Base-by-base conservation (phyloP, 495 filamentous ascomycete species). In the Neurospora sp. region DNA sequence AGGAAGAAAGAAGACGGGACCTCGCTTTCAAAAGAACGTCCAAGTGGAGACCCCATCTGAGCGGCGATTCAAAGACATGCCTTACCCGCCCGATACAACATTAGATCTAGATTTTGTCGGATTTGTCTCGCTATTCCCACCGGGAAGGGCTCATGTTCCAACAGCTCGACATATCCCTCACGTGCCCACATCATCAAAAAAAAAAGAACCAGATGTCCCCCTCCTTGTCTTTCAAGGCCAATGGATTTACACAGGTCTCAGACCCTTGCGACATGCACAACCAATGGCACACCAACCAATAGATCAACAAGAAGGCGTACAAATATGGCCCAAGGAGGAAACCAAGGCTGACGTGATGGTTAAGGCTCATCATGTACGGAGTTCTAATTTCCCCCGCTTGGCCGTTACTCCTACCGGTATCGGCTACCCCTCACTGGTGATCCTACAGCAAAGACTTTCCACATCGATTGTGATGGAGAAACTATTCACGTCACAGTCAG, bases 201-300 rank as follows among this genome's bases (percentile, higher is more conserved):
- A 65, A 35, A 35, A 61, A 35, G 7, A 35, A 61, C 20, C 45
- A 48, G 2, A 20, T 45, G n/a, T 12, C 20, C 20, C 45, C n/a
- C 9, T 5, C n/a, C 9, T 53, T 61, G 27, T 9, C 27, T 12
- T 31, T 65, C 27, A 65, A 65, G 27, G 53, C 53, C 53, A 35
- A 35, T 65, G 53, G 27, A 65, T 65, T 65, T 65, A 35, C 53
- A 65, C 53, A 65, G 53, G 27, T 35, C 53, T 35, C 27, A 9
- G 69, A 39, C 75, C 76, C 77, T 73, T 76, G 74, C 40, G n/a
- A 70, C 70, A 69, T 74, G 74, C 74, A 75, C 70, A 70, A 44
- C 45, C 61, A 68, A 70, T 79, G 72, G 68, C 77, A 79, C 77
- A 79, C 74, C 42, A 61, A 39, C 77, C 74, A 79, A 77, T 77